Base-by-base conservation (phyloP, 345 rosid species). In the Microcos paniculata region DNA sequence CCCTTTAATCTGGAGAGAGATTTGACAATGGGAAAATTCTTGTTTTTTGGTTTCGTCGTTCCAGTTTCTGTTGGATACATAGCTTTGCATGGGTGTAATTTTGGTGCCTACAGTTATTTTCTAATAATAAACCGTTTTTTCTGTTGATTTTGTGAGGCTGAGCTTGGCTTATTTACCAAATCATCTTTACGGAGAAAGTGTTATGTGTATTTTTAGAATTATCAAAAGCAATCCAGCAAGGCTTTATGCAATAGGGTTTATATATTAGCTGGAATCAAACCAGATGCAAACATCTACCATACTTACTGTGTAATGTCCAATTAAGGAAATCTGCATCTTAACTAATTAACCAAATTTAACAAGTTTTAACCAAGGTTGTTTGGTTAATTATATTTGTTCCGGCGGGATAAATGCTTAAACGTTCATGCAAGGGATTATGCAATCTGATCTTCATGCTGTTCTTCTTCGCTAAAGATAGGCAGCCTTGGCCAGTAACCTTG, bases 171-270 rank as follows among this genome's bases (percentile, higher is more conserved):
- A 6, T 71, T 71, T 71, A 35, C 4, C 74, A 35, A 53, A 53
- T 65, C 42, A 46, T 15, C 40, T 46, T 26, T 8, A 19, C 13
- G 14, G 6, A 71, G 12, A 21, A n/a, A 35, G 61, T 56, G n/a
- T n/a, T n/a, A n/a, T n/a, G n/a, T n/a, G 0, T 57, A 72, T 57
- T 72, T 72, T 72, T 72, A 72, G 64, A 26, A 46, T n/a, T 10
- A 15, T 31, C 7, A 46, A 67, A 15, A 26, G 38, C 8, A 67
- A 23, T 28, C 55, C 56, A 42, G 19, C 51, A 65, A 65, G 19
- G n/a, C 21, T 64, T 40, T 21, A 6, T 23, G 69, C 48, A 65
- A 12, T 9, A 28, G 19, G 19, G 18, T 15, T 31, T 35, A 2
- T 6, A 35, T 62, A 62, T 62, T 31, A 8, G 31, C 51, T 64